Conservation (phyloP, 495 filamentous ascomycete species). For the Neohortaea acidophila region DNA sequence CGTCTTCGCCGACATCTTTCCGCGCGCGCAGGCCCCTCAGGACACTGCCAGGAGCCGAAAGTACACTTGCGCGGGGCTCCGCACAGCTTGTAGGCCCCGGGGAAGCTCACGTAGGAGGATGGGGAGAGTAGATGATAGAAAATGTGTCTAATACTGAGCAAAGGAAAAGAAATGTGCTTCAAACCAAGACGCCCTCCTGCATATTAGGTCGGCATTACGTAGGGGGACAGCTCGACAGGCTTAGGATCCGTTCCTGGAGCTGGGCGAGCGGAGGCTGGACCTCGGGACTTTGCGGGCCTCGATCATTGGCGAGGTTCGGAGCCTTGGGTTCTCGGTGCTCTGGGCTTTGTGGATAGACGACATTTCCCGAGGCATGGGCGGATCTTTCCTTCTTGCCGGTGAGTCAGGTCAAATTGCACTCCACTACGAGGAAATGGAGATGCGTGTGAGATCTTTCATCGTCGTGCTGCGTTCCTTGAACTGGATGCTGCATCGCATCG, state of each 20-base stretch:
- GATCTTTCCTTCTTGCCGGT: too few relatives aligned
- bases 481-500: too few relatives aligned
- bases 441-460: too few relatives aligned
- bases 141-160: background rate
- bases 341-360: too few relatives aligned
- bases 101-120: background rate
- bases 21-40: too few relatives aligned
- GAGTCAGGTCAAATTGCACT: too few relatives aligned
- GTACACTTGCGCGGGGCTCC: background rate
- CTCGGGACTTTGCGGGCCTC: slow-evolving; percentile 13
- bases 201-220: slow-evolving; percentile 4
- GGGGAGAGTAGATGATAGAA: background rate
- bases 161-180: background rate
- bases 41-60: too few relatives aligned
- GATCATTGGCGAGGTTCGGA: too few relatives aligned
- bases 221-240: slow-evolving; percentile 2
- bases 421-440: too few relatives aligned
- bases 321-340: too few relatives aligned
- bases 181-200: background rate
- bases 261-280: slow-evolving; percentile 16
- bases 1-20: slow-evolving; percentile 48
- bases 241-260: slow-evolving; percentile 13
- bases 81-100: background rate
- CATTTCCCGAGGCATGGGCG: too few relatives aligned
- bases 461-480: too few relatives aligned